A percentile compares a stretch with the other conserved stretches of the same genome.
Conservation (phyloP, 208 protist genomes). For the Leptomonas pyrrhocoris region DNA sequence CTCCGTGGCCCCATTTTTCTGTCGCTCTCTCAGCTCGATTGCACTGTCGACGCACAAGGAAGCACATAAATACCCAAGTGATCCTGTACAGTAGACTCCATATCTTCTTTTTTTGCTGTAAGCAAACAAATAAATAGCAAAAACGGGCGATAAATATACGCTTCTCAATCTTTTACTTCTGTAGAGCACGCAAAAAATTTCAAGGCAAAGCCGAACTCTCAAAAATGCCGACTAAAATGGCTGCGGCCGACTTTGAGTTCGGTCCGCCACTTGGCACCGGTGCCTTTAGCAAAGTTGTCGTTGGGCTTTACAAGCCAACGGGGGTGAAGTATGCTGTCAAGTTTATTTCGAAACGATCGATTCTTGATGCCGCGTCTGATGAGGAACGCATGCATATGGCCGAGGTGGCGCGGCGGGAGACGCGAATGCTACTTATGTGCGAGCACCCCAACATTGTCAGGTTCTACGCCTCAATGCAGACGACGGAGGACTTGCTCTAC, state of each 20-base stretch:
- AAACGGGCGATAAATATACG: too few species aligned
- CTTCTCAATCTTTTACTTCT: neutral
- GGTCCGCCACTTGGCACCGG: constrained; percentile 72
- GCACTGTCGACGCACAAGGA: too few species aligned
- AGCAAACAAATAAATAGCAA: neutral
- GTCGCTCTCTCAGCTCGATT: too few species aligned
- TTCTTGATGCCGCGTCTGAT: constrained; percentile 86
- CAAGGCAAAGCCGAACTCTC: too few species aligned
- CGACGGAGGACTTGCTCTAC: constrained; percentile 82
- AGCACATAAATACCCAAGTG: too few species aligned
- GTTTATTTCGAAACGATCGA: constrained; percentile 82
- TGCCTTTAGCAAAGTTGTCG: constrained; percentile 89
- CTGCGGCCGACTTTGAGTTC: constrained; percentile 78
- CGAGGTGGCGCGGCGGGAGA: constrained; percentile 81
- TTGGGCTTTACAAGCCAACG: constrained; percentile 72
- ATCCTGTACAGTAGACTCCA: too few species aligned
- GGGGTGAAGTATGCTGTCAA: constrained; percentile 80
- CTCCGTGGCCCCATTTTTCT: too few species aligned
- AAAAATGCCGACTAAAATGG: constrained; percentile 55
- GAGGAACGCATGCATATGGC: constrained; percentile 87
- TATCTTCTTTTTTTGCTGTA: neutral
- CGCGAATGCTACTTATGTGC: constrained; percentile 87
- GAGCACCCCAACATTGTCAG: constrained; percentile 89
- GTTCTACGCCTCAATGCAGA: constrained; percentile 86
- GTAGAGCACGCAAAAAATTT: neutral